Evolutionary conservation across 805 yeast species (phyloP), one percentile per base, ranked within the genome.

Genomic region (Candida boidinii): DNA sequence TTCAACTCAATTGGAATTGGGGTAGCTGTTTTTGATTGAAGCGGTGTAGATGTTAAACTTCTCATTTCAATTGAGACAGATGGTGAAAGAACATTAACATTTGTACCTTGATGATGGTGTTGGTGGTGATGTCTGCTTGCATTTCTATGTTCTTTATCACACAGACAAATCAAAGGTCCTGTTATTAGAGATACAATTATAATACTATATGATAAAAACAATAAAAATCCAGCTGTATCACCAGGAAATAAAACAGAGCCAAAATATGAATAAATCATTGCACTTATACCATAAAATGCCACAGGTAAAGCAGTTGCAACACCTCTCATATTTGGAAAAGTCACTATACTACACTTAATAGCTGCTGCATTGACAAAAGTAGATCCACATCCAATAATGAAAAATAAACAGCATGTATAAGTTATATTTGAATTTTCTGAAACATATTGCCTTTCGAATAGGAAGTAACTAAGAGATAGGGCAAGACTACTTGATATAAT

Each of bases 281-380:
- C 92, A 49, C 82, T 73, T 12, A 79, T 64, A 0, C 94, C 94
- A 51, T 77, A 80, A 28, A 80, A 68, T 1, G 88, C 77, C 51
- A 81, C 65, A 3, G 90, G 87, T 28, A 81, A 62, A 0, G 86
- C 73, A 1, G 92, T 78, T 4, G 92, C 88, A 8, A 80, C 62
- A 2, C 92, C 94, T 34, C 84, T 56, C 24, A 69, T 60, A 27
- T 69, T 62, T 1, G 94, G 90, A 47, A 76, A 79, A 29, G 69
- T 64, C 26, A 79, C 60, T 17, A 87, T 85, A 37, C 86, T 77
- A 48, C 87, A 80, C 48, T 82, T 82, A 47, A 82, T 69, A 38
- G 78, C 64, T 8, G 81, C 75, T 13, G 76, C 65, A 48, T 73
- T 74, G 25, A 81, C 67, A 36, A 71, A 70, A 1, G 88, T 78